Base-by-base conservation (phyloP, 2,329 filamentous ascomycete species). In the Paracorniculantispora psalliotae region DNA sequence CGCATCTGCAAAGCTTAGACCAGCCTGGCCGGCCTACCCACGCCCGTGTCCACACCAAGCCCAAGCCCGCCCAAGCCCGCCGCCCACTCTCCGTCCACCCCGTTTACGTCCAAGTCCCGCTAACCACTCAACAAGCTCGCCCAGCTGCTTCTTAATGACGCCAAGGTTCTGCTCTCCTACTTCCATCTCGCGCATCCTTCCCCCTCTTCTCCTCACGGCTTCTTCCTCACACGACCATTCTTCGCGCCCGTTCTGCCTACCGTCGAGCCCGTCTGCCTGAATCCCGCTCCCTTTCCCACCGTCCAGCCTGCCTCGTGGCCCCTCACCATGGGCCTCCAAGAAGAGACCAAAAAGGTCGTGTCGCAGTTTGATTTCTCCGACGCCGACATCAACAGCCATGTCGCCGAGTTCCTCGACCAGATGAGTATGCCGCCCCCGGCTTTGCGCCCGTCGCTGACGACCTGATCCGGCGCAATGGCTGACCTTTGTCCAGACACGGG, bases 361-460 rank as follows among this genome's bases (percentile, higher is more conserved):
- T 84, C 84, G 66, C 85, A 94, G 73, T 97, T 97, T 76, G 90
- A 96, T 57, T 93, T 92, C 75, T 80, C 85, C 61, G 82, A 91
- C 67, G 84, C 87, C 56, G 83, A 92, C 74, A 82, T 97, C 69
- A 91, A 91, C 72, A 84, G 81, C 68, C 90, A 86, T 64, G 92
- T 96, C 62, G 79, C 85, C 63, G 92, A 96, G 73, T 99, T 96
- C 71, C 83, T 97, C 64, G 79, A 81, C 62, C 87, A 97, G 77
- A 92, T 97, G 87, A 80, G 89, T 81, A 74, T 59, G 75, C 73
- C 51, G 39, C 17, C n/a, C 28, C 19, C 17, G 9, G 33, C 28
- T 21, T 37, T 21, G 4, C 4, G 9, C 12, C 35, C 13, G 12
- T 17, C 17, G 4, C 8, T 4, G 17, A 13, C 25, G 26, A 10